phyloP scores from a whole-genome alignment of 164 flowering plant species.

The Cinnamomum micranthum region DNA sequence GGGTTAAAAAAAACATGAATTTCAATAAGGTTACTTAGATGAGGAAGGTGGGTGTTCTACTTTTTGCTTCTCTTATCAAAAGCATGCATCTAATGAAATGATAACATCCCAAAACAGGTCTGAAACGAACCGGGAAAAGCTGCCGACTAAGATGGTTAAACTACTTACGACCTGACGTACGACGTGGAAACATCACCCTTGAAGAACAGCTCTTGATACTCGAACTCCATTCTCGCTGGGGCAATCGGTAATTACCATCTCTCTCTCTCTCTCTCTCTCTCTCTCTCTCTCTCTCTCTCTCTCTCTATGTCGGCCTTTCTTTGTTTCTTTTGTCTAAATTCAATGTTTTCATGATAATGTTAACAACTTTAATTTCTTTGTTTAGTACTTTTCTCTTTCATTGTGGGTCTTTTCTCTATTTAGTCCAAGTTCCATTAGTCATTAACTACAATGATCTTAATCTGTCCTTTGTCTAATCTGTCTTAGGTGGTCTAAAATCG shows the following conservation, averaged over 20 bases:
- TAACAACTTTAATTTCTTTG: not conserved
- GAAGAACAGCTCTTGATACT: slow-evolving; percentile 78
- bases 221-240: slow-evolving; percentile 70
- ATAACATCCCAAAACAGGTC: slow-evolving; percentile 32
- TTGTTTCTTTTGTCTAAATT: no score
- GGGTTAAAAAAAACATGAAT: not conserved
- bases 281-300: no score
- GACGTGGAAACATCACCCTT: slow-evolving; percentile 71
- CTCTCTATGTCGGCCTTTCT: no score
- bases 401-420: not conserved
- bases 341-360: no score
- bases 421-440: not conserved
- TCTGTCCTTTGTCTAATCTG: not conserved
- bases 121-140: slow-evolving; percentile 71
- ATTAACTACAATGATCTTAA: not conserved
- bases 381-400: not conserved
- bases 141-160: slow-evolving; percentile 81
- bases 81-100: not conserved
- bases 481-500: slow-evolving; percentile 15
- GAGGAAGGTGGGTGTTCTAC: not conserved
- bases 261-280: not conserved
- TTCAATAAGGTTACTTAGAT: not conserved
- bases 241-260: slow-evolving; percentile 44
- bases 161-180: slow-evolving; percentile 71
- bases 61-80: not conserved